Conservation (phyloP, 257 asterid genomes). For the Solanum sejunctum region DNA sequence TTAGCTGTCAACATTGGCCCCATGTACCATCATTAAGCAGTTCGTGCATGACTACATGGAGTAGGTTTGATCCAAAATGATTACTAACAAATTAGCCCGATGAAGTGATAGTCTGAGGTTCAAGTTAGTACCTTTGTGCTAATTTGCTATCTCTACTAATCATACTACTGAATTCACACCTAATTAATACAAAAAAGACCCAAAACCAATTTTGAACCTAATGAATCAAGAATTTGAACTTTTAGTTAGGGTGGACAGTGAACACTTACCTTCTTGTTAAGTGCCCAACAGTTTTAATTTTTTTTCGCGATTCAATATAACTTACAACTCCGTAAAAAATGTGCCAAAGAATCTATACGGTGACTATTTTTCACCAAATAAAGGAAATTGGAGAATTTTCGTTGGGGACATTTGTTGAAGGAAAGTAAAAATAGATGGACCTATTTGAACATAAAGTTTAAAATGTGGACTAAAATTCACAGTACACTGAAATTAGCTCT, state of each 20-base stretch:
- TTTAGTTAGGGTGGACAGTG: not conserved
- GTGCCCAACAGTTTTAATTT: not conserved
- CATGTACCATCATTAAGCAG: not conserved
- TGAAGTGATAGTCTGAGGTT: no score
- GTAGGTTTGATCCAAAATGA: not conserved
- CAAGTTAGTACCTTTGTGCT: no score
- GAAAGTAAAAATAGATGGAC: not conserved
- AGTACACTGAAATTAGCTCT: not conserved
- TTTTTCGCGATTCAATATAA: not conserved
- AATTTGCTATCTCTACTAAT: not conserved
- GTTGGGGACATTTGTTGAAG: not conserved
- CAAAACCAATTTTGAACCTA: not conserved
- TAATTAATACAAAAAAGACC: not conserved
- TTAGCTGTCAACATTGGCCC: slow-evolving; percentile 8
- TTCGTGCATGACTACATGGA: not conserved
- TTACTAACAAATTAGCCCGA: no score
- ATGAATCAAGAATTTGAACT: not conserved
- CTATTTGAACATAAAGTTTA: not conserved
- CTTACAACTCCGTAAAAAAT: not conserved
- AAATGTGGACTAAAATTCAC: not conserved
- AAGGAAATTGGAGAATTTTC: not conserved
- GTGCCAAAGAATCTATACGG: not conserved
- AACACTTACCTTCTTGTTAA: not conserved
- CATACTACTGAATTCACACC: no score
- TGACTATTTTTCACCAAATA: not conserved